Evolutionary conservation across 257 asterid genomes (phyloP).

Genomic region (Asclepias syriaca): DNA sequence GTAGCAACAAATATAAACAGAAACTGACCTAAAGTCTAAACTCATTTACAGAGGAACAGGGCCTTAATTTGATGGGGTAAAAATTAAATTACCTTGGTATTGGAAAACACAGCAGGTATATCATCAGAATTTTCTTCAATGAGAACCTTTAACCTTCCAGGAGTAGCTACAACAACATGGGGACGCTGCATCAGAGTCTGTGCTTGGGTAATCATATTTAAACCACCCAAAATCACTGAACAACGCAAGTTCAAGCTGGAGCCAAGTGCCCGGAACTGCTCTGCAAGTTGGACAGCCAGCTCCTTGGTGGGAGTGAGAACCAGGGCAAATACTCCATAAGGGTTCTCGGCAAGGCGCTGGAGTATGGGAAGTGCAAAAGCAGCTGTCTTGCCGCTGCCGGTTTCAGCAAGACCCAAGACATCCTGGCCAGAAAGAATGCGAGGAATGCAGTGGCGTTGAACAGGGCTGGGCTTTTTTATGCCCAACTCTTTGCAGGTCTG

Average conservation of each 20-base stretch:
- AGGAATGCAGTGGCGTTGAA: conserved; percentile 90
- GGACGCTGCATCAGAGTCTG: conserved; percentile 67
- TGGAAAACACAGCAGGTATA: conserved; percentile 64
- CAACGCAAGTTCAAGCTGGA: conserved; percentile 69
- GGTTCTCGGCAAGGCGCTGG: conserved; percentile 62
- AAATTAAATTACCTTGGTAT: conserved; percentile 57
- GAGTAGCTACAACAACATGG: conserved; percentile 86
- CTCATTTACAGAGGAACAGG: neutral
- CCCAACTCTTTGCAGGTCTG: conserved; percentile 80
- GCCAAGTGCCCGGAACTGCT: conserved; percentile 89
- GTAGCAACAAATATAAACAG: neutral
- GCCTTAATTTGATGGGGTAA: neutral
- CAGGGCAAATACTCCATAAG: conserved; percentile 79
- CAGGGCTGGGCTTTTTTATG: conserved; percentile 85
- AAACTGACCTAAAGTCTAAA: neutral
- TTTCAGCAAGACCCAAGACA: conserved; percentile 85
- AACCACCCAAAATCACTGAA: conserved; percentile 82
- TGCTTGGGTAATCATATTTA: conserved; percentile 78
- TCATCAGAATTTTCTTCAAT: conserved; percentile 72
- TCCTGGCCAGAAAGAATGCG: conserved; percentile 75
- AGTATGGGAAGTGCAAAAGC: conserved; percentile 93
- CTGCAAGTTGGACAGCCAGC: conserved; percentile 86
- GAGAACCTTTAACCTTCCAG: conserved; percentile 91
- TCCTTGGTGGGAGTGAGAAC: conserved; percentile 93
- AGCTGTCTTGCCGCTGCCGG: conserved; percentile 94